Evolutionary conservation across 305 asterid species (phyloP).

Genomic region (Fraxinus platypoda): DNA sequence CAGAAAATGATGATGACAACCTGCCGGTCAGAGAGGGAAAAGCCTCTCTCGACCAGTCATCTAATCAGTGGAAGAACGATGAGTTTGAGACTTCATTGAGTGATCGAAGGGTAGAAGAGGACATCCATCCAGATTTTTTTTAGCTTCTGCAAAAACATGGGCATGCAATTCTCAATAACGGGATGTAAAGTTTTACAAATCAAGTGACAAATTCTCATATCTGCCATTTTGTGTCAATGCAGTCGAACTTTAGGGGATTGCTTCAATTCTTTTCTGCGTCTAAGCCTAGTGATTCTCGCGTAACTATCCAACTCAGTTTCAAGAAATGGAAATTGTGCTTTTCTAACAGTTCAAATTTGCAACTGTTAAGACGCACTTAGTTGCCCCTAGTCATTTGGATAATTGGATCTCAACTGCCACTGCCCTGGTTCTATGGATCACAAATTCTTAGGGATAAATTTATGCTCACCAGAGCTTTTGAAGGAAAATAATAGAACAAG

Average conservation of each 20-base stretch:
- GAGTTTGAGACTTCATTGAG: conserved; percentile 29
- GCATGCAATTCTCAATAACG: background rate
- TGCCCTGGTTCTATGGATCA: background rate
- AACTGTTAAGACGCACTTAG: background rate
- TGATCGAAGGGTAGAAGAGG: conserved; percentile 63
- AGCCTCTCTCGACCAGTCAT: conserved; percentile 9
- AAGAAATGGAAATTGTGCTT: background rate
- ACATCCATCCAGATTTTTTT: conserved; percentile 72
- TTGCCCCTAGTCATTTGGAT: background rate
- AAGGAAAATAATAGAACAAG: background rate
- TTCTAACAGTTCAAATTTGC: background rate
- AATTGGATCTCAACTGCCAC: background rate
- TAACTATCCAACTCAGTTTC: background rate
- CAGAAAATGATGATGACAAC: conserved; percentile 35
- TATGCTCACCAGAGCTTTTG: background rate
- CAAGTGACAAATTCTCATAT: background rate
- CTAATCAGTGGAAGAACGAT: conserved; percentile 16
- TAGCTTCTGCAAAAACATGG: background rate
- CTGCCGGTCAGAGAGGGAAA: conserved; percentile 27
- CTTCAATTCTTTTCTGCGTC: background rate
- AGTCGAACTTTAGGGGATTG: background rate
- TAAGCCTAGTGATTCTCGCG: background rate
- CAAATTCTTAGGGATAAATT: background rate
- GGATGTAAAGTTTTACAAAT: background rate
- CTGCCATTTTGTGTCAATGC: background rate